These are phyloP conservation scores for Globisporangium radiosum DNA, from an alignment of 352 stramenopile species.

Conservation along the genomic window DNA sequence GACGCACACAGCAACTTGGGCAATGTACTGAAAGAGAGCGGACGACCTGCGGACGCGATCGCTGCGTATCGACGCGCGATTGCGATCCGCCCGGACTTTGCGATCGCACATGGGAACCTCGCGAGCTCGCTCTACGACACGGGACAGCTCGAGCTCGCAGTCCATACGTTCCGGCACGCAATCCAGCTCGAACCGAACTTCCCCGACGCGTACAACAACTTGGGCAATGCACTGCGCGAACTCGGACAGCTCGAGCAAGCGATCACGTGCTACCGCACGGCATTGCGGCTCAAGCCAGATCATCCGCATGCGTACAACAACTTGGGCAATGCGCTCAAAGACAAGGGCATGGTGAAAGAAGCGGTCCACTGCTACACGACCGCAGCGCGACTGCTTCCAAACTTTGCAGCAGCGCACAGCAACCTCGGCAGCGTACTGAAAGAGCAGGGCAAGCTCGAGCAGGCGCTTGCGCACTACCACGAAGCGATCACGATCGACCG, in stretches of 20 bases:
- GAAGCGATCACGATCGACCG: constrained; percentile 91
- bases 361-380: constrained; percentile 93
- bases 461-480: constrained; percentile 92
- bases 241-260: constrained; percentile 73
- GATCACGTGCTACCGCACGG: constrained; percentile 86
- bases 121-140: constrained; percentile 88
- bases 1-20: constrained; percentile 85
- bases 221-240: constrained; percentile 89
- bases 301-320: constrained; percentile 94
- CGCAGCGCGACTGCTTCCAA: constrained; percentile 84
- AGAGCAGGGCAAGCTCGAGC: constrained; percentile 90
- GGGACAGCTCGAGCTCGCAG: constrained; percentile 75
- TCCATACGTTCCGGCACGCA: constrained; percentile 86
- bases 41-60: constrained; percentile 67
- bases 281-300: constrained; percentile 87
- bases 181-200: constrained; percentile 92
- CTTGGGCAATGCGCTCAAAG: constrained; percentile 88
- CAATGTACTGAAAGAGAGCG: constrained; percentile 78
- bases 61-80: constrained; percentile 83
- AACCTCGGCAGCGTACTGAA: constrained; percentile 94
- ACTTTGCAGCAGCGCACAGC: constrained; percentile 89
- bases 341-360: constrained; percentile 90
- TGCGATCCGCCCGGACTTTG: constrained; percentile 83
- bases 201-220: constrained; percentile 92
- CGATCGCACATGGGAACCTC: constrained; percentile 89